These are phyloP conservation scores for Lactarius pseudohatsudake DNA, from an alignment of 768 basidiomycete genomes.

Conservation along the genomic window DNA sequence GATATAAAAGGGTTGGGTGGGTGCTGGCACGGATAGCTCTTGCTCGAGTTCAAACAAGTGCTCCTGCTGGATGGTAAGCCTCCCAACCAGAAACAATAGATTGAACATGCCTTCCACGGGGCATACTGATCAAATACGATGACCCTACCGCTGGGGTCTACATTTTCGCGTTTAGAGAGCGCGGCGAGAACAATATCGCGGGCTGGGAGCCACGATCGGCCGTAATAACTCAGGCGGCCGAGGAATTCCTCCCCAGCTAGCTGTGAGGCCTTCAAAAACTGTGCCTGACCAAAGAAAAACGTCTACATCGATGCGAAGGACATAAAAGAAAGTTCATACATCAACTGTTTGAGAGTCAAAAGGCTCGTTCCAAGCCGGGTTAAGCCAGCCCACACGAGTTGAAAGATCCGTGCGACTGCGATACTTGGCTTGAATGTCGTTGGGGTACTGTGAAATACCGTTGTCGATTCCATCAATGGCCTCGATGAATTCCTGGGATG, in stretches of 20 bases:
- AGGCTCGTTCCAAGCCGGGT: constrained; percentile 90
- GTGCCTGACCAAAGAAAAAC: constrained; percentile 43
- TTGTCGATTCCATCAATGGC: constrained; percentile 95
- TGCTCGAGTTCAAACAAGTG: constrained; percentile 88
- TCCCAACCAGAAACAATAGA: not conserved
- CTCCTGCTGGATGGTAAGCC: constrained; percentile 49
- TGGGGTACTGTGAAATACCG: constrained; percentile 79
- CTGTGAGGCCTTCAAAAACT: constrained; percentile 75
- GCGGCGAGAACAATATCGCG: constrained; percentile 72
- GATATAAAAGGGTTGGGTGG: constrained; percentile 71
- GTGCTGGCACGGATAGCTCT: constrained; percentile 46
- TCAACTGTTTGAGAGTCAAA: constrained; percentile 65
- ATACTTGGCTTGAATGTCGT: constrained; percentile 68
- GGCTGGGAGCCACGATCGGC: constrained; percentile 90
- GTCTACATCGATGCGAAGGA: not conserved
- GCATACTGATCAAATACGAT: constrained; percentile 76
- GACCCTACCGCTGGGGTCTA: constrained; percentile 75
- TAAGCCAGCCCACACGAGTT: constrained; percentile 77
- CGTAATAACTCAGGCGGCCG: constrained; percentile 74
- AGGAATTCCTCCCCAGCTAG: constrained; percentile 87
- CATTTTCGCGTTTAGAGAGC: constrained; percentile 50
- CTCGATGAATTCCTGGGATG: constrained; percentile 82
- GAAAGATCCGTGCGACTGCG: constrained; percentile 79
- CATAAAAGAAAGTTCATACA: constrained; percentile 47
- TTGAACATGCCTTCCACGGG: constrained; percentile 76